Conservation (phyloP, 331 rosid genomes). For the Telfairia occidentalis region DNA sequence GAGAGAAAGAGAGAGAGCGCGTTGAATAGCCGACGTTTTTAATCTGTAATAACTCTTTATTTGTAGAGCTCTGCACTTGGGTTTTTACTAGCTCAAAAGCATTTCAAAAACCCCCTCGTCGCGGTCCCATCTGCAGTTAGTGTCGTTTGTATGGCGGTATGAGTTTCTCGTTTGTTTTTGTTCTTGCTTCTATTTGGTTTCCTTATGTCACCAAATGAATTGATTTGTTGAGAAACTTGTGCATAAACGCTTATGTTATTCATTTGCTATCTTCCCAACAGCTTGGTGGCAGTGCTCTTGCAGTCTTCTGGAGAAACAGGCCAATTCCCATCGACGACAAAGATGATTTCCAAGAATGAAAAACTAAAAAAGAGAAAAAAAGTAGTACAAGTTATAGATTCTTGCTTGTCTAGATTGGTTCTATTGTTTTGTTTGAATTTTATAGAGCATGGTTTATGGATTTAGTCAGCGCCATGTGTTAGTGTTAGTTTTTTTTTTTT, state of each 20-base stretch:
- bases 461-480: neutral
- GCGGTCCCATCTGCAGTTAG: conserved; percentile 96
- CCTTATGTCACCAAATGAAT: neutral
- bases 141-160: conserved; percentile 94
- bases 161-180: conserved; percentile 7
- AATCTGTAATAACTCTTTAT: neutral
- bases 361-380: conserved; percentile 11
- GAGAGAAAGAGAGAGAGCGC: neutral
- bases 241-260: neutral
- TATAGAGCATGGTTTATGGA: neutral
- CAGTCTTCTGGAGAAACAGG: conserved; percentile 77
- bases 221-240: neutral
- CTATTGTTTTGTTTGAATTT: neutral
- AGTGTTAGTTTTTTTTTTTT: too few species aligned
- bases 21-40: neutral
- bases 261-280: conserved; percentile 20
- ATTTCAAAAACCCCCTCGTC: conserved; percentile 81
- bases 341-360: conserved; percentile 83
- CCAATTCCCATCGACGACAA: conserved; percentile 74
- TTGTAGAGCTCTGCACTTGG: conserved; percentile 94
- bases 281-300: conserved; percentile 95
- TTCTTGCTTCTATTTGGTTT: neutral
- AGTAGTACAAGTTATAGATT: neutral
- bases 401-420: neutral
- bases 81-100: conserved; percentile 88